phyloP scores from a whole-genome alignment of 2,329 filamentous ascomycete species.

The Zymoseptoria passerinii region DNA sequence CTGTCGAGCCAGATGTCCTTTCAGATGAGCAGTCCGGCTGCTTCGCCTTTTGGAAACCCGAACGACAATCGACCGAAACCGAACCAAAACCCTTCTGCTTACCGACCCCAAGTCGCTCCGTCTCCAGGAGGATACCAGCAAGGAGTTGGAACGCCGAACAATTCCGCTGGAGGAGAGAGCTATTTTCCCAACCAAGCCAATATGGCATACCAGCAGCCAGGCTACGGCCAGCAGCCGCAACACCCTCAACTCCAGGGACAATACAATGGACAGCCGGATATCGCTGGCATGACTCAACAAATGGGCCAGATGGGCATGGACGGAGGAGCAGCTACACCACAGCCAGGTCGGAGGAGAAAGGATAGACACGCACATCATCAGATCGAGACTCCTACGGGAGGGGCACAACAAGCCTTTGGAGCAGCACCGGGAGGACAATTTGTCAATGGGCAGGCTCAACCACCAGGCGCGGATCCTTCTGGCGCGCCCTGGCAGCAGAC shows the following conservation, averaged over 20 bases:
- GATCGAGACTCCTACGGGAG: constrained; percentile 60
- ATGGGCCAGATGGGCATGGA: constrained; percentile 69
- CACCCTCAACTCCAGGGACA: constrained; percentile 10
- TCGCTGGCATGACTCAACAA: constrained; percentile 56
- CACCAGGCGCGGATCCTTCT: constrained; percentile 16
- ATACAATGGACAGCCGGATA: constrained; percentile 25
- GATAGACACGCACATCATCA: constrained; percentile 87
- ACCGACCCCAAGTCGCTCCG: constrained; percentile 37
- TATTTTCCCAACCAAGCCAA: constrained; percentile 36
- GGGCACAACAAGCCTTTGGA: constrained; percentile 56
- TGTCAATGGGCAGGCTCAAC: constrained; percentile 41
- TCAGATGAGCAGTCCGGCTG: constrained; percentile 14
- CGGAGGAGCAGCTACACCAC: constrained; percentile 37
- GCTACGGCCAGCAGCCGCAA: constrained; percentile 15
- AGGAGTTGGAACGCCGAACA: constrained; percentile 24
- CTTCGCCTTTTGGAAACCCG: constrained; percentile 21
- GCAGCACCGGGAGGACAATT: constrained; percentile 57
- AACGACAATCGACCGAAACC: constrained; percentile 16
- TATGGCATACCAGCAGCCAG: constrained; percentile 12
- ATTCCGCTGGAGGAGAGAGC: constrained; percentile 18
- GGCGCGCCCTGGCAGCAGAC: constrained; percentile 30
- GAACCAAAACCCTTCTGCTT: constrained; percentile 22
- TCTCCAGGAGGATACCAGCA: constrained; percentile 39
- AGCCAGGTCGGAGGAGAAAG: constrained; percentile 64
- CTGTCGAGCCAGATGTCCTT: constrained; percentile 13